Evolutionary conservation across 768 basidiomycete genomes (phyloP), one percentile per base, ranked within the genome.

Genomic region (Mycena haematopus): DNA sequence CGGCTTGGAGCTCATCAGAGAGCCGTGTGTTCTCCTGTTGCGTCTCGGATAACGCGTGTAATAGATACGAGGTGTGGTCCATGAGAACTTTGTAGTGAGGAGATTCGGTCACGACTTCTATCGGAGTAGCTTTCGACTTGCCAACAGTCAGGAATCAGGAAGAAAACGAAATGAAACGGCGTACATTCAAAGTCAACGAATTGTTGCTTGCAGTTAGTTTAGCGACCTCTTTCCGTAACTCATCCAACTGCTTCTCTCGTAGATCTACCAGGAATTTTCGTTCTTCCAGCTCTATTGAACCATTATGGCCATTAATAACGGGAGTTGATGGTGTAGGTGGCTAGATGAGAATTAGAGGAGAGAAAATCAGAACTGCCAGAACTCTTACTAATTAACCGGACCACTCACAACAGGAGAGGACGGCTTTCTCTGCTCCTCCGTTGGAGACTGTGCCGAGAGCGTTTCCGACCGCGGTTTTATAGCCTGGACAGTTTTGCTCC

Each of bases 381-480:
- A 79, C 80, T 84, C 86, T 85, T 86, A 87, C 86, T 84, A 84
- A 80, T 82, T 79, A 79, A 82, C 77, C 80, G 78, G 80, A 79
- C 80, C 82, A 89, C 90, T 86, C 84, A 91, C 90, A 80, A 78
- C 82, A 75, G 88, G 86, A 81, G 87, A 83, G 78, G 82, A 85
- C 76, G 83, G 80, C 76, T 78, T 79, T 69, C 73, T 73, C 72
- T 76, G 75, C 76, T 80, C 82, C 80, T 83, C 83, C 73, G 76
- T 76, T 72, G 71, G 74, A 22, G 70, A 70, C 19, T 77, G 70
- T 44, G 67, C 62, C 65, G 72, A 71, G 21, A 61, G 65, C 44
- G 69, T 66, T 25, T 69, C 69, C 52, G 76, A 67, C 58, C 75
- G 79, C 24, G 75, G 70, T 68, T 83, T 81, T 65, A 83, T 73